Base-by-base conservation (phyloP, 2,329 filamentous ascomycete species). In the Lithohypha guttulata region DNA sequence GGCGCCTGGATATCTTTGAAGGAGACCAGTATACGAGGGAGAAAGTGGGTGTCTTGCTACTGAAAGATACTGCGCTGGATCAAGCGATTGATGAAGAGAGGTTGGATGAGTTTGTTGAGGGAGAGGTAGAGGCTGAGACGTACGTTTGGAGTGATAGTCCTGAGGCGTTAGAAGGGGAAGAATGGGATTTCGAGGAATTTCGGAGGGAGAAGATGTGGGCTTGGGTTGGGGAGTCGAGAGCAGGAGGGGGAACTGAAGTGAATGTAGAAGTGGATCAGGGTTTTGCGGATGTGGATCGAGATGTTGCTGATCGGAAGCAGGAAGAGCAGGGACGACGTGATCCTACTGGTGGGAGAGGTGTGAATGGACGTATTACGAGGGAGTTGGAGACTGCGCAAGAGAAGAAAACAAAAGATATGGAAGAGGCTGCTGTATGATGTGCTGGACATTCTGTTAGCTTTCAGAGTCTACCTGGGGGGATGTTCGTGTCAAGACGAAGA, bases 141-240 rank as follows among this genome's bases (percentile, higher is more conserved):
- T 87, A 87, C 55, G 69, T 86, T 4, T 86, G 72, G 59, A 64
- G 66, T 30, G 58, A 55, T 10, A 46, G 64, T 1, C 57, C 63
- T 11, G 48, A 59, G 0, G 25, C 53, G 0, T 62, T 96, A 13
- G 84, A 93, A 58, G 66, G 73, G 21, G 60, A 65, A 15, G 86
- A 94, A 58, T 96, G 89, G 89, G 84, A 93, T 57, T 91, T 86
- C 62, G 77, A 79, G 33, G 76, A 82, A 46, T 96, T 95, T 56
- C 75, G 80, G 45, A 68, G 69, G 51, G 79, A 91, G 45, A 93
- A 86, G 65, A 65, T 81, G 69, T 54, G 59, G 34, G 63, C 64
- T 49, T 80, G 77, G 77, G 64, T 70, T 43, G 69, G 65, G 9
- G 18, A 49, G 29, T 4, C 26, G 4, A 14, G 26, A 14, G 15